Evolutionary conservation across 1,139 yeast genomes (phyloP), one percentile per base, ranked within the genome.

Genomic region (Scheffersomyces lignicola): DNA sequence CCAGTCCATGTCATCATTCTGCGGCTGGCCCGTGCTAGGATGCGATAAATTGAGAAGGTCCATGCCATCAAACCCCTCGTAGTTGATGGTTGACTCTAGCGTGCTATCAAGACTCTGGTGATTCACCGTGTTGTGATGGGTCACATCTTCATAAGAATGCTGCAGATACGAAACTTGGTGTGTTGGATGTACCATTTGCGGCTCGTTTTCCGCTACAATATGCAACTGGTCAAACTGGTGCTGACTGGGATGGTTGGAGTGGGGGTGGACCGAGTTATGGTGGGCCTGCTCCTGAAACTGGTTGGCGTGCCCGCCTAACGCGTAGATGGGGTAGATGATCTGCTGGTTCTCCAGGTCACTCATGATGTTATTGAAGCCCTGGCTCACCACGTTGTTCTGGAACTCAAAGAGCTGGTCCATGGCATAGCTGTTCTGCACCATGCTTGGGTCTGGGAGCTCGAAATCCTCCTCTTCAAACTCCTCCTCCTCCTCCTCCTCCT

Each of bases 71-170:
- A 26, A 26, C 10, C 21, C 18, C 10, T 26, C 20, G 11, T 7
- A 26, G 11, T 26, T 26, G 5, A 26, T 26, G 29, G 29, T 26
- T 4, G 29, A 26, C n/a, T 26, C 29, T 9, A 26, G 18, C n/a
- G 18, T 26, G 11, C 18, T 26, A 6, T 26, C 29, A 12, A 26
- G 18, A 16, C 13, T 26, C 13, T 23, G 26, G 13, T 23, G 26
- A 23, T 23, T n/a, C n/a, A n/a, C n/a, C n/a, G n/a, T n/a, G n/a
- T n/a, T n/a, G n/a, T n/a, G n/a, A n/a, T n/a, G n/a, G n/a, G n/a
- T n/a, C n/a, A n/a, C n/a, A n/a, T n/a, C n/a, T n/a, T n/a, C n/a
- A n/a, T n/a, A n/a, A n/a, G n/a, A n/a, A n/a, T n/a, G n/a, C n/a
- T n/a, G n/a, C n/a, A n/a, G n/a, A n/a, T n/a, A 10, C n/a, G 3